These are phyloP conservation scores for Eucalyptus globulus DNA, from an alignment of 345 rosid genomes.

Conservation along the genomic window DNA sequence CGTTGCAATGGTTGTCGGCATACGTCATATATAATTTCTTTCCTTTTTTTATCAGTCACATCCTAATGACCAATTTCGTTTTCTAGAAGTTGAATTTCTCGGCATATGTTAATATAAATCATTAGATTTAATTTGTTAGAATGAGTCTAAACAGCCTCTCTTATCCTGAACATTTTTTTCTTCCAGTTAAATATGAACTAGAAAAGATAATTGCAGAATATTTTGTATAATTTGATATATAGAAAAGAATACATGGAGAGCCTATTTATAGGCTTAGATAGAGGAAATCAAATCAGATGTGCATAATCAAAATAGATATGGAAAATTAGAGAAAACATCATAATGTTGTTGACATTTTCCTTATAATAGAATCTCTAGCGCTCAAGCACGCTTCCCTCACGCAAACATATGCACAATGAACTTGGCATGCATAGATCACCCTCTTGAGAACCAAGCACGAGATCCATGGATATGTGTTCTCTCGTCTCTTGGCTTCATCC, in stretches of 20 bases:
- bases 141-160: neutral
- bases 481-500: constrained; percentile 27
- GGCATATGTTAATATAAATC: neutral
- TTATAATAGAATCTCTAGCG: neutral
- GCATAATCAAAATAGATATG: too few species aligned
- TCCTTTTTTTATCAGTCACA: neutral
- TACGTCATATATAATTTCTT: neutral
- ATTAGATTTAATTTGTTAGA: neutral
- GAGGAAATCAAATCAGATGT: too few species aligned
- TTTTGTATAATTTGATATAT: too few species aligned
- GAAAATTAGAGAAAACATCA: too few species aligned
- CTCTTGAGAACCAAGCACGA: neutral
- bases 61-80: neutral
- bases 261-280: too few species aligned
- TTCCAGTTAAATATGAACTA: too few species aligned
- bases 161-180: neutral
- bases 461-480: constrained; percentile 11
- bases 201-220: too few species aligned
- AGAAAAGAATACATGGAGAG: too few species aligned
- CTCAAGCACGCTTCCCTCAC: neutral
- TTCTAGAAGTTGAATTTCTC: neutral
- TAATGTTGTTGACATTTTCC: too few species aligned
- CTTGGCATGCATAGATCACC: neutral
- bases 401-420: neutral
- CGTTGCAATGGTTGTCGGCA: neutral